Base-by-base conservation (phyloP, 495 filamentous ascomycete genomes). In the Penicillium cataractarum region DNA sequence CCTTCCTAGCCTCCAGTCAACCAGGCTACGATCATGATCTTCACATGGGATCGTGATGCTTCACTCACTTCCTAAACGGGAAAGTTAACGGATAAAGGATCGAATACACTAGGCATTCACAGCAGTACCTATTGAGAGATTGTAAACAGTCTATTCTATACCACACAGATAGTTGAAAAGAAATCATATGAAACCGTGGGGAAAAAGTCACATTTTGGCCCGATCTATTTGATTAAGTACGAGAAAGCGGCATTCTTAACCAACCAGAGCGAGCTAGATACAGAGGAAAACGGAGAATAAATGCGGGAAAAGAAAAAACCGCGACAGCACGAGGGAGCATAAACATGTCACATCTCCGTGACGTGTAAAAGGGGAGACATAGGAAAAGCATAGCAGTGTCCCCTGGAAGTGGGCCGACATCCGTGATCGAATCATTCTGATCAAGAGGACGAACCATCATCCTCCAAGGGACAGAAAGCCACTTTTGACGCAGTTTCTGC, bases 401-500 rank as follows among this genome's bases (percentile, higher is more conserved):
- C 22, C 27, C 60, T 21, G 7, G 26, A 52, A 52, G 49, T 6
- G 31, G 26, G 24, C 49, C 49, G 49, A 29, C 22, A 26, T 21
- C 29, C 1, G 8, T 29, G 49, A 29, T 31, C 7, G 12, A 32
- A 32, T 32, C 27, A 3, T 52, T 27, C 12, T 29, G 15, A 32
- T 2, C 19, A 27, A 32, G 7, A n/a, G 24, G n/a, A 5, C 49
- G 8, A 8, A 52, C 4, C 12, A 29, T 29, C 24, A 52, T 8
- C 49, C 21, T 52, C 26, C 6, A 19, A 12, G 49, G 29, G 22
- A 75, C 72, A 80, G 74, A 73, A 80, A 80, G 75, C 78, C 76
- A 80, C 78, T 80, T 78, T 78, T 80, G 63, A 73, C 74, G 76
- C 76, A 78, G 72, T 67, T 74, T 72, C 77, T 78, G 76, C 72